Evolutionary conservation across 257 asterid genomes (phyloP), one percentile per base, ranked within the genome.

Genomic region (Nicotiana obtusifolia): DNA sequence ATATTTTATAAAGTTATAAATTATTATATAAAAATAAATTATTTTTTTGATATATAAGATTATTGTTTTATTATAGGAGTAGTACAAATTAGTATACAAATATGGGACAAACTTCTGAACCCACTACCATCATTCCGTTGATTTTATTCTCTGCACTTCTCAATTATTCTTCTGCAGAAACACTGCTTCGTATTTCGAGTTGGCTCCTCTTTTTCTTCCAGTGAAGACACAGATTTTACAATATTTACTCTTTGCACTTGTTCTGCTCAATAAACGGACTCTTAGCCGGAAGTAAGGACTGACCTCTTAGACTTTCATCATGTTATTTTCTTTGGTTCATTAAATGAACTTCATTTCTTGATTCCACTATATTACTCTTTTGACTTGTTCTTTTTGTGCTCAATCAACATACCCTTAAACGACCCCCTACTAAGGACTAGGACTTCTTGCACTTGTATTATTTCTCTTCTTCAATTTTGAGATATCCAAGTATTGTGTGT

Each of bases 31-130:
- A 37, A 28, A 7, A 7, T 35, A 35, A 35, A 6, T 35, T 35
- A 10, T 37, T 66, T 30, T 44, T n/a, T n/a, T n/a, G n/a, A n/a
- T n/a, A n/a, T n/a, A n/a, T n/a, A n/a, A n/a, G 33, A 30, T 30
- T 30, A 0, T 3, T 28, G 2, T 3, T 30, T 30, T 30, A 30
- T 30, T 30, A 30, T 3, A 41, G 9, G 19, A 54, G 1, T 60
- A 15, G 3, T 2, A 31, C 57, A 69, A 37, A 41, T 49, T 9
- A 37, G 56, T 60, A 83, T 85, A 24, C 83, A 79, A 71, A 20
- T 80, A 76, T 49, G 57, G 57, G 37, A 89, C 91, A 86, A 84
- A 78, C 86, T 83, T 86, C 90, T 86, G 87, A 84, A 89, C 87
- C 89, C 75, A 54, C 81, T 5, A 81, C 47, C 59, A 44, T 71